Evolutionary conservation across 768 basidiomycete species (phyloP).

Genomic region (Auriculariales sp.): DNA sequence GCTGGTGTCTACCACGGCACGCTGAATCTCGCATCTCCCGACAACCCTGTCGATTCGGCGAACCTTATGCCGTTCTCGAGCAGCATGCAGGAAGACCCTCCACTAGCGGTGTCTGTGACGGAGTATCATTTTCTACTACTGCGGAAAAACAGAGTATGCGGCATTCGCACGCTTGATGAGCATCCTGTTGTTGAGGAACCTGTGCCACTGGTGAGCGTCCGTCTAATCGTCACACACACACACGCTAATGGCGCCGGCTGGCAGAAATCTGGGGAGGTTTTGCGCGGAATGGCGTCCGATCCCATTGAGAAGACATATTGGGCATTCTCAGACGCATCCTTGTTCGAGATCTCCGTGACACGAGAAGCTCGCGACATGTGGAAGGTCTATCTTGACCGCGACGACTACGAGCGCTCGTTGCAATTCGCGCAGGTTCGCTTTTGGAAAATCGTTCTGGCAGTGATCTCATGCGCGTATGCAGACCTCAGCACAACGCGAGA

Average conservation of each 20-base stretch:
- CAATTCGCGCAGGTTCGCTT: slow-evolving; percentile 61
- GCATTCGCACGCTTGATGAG: slow-evolving; percentile 68
- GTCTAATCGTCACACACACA: background rate
- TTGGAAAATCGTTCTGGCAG: background rate
- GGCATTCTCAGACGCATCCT: slow-evolving; percentile 78
- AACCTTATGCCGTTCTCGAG: slow-evolving; percentile 67
- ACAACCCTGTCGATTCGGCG: slow-evolving; percentile 64
- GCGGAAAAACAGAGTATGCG: slow-evolving; percentile 64
- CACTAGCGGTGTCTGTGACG: slow-evolving; percentile 68
- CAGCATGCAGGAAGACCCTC: slow-evolving; percentile 31
- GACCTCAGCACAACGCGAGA: slow-evolving; percentile 80
- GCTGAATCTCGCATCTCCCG: slow-evolving; percentile 55
- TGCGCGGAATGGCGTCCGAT: slow-evolving; percentile 68
- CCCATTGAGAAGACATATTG: slow-evolving; percentile 83
- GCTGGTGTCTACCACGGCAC: slow-evolving; percentile 81
- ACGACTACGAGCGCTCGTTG: slow-evolving; percentile 64
- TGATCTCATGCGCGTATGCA: slow-evolving; percentile 14
- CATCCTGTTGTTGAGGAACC: slow-evolving; percentile 70
- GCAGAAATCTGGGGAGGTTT: slow-evolving; percentile 62
- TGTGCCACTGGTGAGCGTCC: slow-evolving; percentile 52
- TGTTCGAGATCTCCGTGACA: slow-evolving; percentile 73
- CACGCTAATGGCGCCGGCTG: too few relatives aligned
- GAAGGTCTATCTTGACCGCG: slow-evolving; percentile 74
- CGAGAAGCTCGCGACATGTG: slow-evolving; percentile 94
- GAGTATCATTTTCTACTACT: slow-evolving; percentile 87